Evolutionary conservation across 2,329 filamentous ascomycete genomes (phyloP).

Genomic region (Penicillium sumatraense): DNA sequence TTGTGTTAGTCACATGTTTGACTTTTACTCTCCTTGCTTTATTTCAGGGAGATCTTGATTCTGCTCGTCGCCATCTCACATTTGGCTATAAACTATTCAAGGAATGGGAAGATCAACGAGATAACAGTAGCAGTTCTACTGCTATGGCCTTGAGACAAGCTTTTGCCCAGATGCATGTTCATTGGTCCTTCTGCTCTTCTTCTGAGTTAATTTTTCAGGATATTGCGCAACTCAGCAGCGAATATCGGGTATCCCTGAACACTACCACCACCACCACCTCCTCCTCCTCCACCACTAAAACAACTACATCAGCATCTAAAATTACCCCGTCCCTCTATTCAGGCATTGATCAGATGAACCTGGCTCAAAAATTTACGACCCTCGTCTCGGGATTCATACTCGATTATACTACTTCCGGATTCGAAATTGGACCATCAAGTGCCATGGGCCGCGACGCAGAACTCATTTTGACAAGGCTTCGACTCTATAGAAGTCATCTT

Average conservation of each 20-base stretch:
- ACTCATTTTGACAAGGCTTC: not conserved
- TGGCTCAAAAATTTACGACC: not conserved
- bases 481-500: constrained; percentile 1
- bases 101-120: not conserved
- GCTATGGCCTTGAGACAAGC: not conserved
- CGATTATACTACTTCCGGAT: not conserved
- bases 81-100: constrained; percentile 4
- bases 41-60: not conserved
- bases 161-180: constrained; percentile 2
- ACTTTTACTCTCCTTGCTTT: not conserved
- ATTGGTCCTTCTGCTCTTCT: constrained; percentile 4
- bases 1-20: constrained; percentile 1
- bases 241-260: not conserved
- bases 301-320: too few relatives aligned
- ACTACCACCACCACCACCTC: not conserved
- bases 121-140: constrained; percentile 4
- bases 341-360: constrained; percentile 1
- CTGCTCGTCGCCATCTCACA: not conserved
- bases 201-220: not conserved
- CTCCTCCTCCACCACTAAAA: too few relatives aligned
- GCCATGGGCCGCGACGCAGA: not conserved
- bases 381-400: not conserved
- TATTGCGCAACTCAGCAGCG: not conserved
- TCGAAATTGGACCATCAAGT: constrained; percentile 1
- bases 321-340: not conserved